Evolutionary conservation across 2,329 filamentous ascomycete genomes (phyloP).

Genomic region (Albifimbria verrucaria): DNA sequence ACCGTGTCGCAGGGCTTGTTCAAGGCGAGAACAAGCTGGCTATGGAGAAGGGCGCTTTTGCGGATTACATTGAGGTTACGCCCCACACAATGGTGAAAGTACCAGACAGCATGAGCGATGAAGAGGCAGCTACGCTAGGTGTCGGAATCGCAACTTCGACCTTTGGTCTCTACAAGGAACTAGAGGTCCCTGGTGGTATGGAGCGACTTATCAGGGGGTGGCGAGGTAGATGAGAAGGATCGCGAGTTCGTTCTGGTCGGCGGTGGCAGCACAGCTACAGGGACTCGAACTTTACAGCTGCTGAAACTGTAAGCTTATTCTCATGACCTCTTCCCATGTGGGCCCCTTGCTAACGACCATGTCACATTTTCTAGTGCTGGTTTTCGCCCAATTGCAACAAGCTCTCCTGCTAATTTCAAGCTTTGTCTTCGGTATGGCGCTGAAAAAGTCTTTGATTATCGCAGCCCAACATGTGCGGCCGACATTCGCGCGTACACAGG

Average conservation of each 20-base stretch:
- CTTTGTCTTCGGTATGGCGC: conserved; percentile 41
- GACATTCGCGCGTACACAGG: conserved; percentile 34
- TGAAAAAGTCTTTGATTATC: conserved; percentile 42
- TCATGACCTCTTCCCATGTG: neutral
- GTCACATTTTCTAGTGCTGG: conserved; percentile 27
- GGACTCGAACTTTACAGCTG: conserved; percentile 41
- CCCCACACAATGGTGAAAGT: conserved; percentile 18
- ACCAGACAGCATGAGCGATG: conserved; percentile 19
- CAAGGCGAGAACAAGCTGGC: conserved; percentile 16
- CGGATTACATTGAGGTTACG: conserved; percentile 20
- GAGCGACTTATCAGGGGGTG: neutral
- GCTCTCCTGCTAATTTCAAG: conserved; percentile 38
- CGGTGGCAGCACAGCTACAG: conserved; percentile 41
- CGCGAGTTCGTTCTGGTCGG: conserved; percentile 35
- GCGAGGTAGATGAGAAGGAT: conserved; percentile 7
- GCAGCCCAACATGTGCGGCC: conserved; percentile 24
- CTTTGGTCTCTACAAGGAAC: conserved; percentile 24
- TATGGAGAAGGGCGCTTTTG: conserved; percentile 23
- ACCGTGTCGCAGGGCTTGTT: conserved; percentile 21
- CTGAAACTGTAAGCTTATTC: conserved; percentile 21
- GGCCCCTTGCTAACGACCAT: neutral
- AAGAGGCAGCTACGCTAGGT: conserved; percentile 20
- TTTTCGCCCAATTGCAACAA: conserved; percentile 38
- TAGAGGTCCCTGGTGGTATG: conserved; percentile 19
- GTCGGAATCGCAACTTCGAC: conserved; percentile 21